These are phyloP conservation scores for Teunomyces tritomae DNA, from an alignment of 805 yeast species.

Conservation along the genomic window DNA sequence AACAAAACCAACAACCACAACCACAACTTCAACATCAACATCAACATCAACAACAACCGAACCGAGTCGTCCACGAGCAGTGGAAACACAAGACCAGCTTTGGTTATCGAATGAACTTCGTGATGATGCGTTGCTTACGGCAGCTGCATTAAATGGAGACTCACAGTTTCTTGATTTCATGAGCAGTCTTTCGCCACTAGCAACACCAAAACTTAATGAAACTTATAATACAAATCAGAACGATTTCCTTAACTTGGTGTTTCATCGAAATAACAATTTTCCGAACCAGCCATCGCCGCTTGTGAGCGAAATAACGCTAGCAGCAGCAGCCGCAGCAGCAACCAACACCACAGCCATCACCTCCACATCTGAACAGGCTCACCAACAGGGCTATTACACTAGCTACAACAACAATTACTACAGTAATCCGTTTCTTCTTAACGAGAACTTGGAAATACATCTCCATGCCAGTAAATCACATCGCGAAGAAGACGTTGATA, in stretches of 20 bases:
- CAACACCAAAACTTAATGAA: not conserved
- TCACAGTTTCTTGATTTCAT: slow-evolving; percentile 56
- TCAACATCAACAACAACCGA: too few species aligned
- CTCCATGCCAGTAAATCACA: slow-evolving; percentile 37
- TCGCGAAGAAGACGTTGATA: slow-evolving; percentile 31
- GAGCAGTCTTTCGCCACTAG: slow-evolving; percentile 18
- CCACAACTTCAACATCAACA: too few species aligned
- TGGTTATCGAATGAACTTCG: slow-evolving; percentile 71
- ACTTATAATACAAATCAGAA: slow-evolving; percentile 30
- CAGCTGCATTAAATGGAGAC: slow-evolving; percentile 65
- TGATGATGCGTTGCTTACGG: slow-evolving; percentile 71
- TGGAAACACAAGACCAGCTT: slow-evolving; percentile 45
- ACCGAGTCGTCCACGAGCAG: not conserved
- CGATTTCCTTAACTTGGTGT: slow-evolving; percentile 50
- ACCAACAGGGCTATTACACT: slow-evolving; percentile 37
- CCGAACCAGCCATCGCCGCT: slow-evolving; percentile 5
- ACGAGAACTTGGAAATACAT: slow-evolving; percentile 40
- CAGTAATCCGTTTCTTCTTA: slow-evolving; percentile 37
- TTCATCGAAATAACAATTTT: slow-evolving; percentile 41
- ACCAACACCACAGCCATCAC: too few species aligned
- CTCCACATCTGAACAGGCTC: slow-evolving; percentile 18
- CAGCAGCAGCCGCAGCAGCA: slow-evolving; percentile 13
- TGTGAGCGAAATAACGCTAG: slow-evolving; percentile 10
- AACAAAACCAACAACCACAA: too few species aligned
- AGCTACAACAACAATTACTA: slow-evolving; percentile 38